Conservation (phyloP, 2,329 filamentous ascomycete species). For the Penicillium sp. region DNA sequence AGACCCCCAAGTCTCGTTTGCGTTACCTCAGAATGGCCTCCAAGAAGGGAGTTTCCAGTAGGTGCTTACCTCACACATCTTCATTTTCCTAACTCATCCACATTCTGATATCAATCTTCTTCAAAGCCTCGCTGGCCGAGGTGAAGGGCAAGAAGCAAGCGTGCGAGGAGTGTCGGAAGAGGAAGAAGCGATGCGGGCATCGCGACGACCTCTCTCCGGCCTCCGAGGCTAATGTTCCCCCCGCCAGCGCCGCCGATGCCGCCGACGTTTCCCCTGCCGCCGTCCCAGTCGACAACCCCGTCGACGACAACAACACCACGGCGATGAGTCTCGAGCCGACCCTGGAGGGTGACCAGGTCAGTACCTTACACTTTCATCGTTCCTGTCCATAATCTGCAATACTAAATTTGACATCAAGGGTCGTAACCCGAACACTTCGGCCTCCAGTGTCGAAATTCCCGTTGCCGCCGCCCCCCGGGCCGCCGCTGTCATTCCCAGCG, state of each 20-base stretch:
- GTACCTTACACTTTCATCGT: not conserved
- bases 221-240: not conserved
- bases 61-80: not conserved
- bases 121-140: constrained; percentile 9
- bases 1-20: not conserved
- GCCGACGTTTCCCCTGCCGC: not conserved
- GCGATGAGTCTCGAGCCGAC: not conserved
- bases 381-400: not conserved
- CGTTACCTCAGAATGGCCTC: not conserved
- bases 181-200: constrained; percentile 36
- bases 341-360: constrained; percentile 4
- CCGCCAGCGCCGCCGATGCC: not conserved
- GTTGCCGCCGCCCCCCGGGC: not conserved
- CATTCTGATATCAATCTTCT: not conserved
- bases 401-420: not conserved
- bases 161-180: constrained; percentile 29
- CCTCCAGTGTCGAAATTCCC: not conserved
- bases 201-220: not conserved
- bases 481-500: not conserved
- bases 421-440: too few species aligned
- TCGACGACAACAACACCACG: not conserved
- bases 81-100: not conserved
- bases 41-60: constrained; percentile 1
- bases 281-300: not conserved
- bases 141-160: constrained; percentile 8